Percentiles rank a stretch among this genome's conserved stretches.
Evolutionary conservation across 2,329 filamentous ascomycete genomes (phyloP).

Genomic region (Fusarium nygamai): DNA sequence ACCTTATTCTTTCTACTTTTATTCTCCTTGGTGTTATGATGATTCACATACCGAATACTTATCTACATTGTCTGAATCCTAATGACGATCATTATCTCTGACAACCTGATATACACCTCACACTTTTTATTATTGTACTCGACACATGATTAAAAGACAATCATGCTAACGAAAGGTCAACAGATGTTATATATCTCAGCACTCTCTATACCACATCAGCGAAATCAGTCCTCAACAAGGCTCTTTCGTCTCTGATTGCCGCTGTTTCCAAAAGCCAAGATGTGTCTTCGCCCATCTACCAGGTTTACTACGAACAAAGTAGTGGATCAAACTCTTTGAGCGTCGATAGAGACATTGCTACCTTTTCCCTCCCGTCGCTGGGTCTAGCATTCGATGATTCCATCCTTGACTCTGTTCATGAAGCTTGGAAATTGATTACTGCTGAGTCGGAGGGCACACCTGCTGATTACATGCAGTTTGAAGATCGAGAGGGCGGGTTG

Average conservation of each 20-base stretch:
- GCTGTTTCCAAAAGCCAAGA: slow-evolving; percentile 44
- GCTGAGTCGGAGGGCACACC: slow-evolving; percentile 58
- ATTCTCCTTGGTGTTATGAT: slow-evolving; percentile 74
- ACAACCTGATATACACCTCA: slow-evolving; percentile 78
- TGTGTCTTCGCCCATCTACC: slow-evolving; percentile 55
- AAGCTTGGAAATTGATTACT: slow-evolving; percentile 74
- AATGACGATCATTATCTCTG: slow-evolving; percentile 88
- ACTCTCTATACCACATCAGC: slow-evolving; percentile 51
- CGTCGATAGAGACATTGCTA: slow-evolving; percentile 57
- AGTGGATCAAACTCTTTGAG: slow-evolving; percentile 41
- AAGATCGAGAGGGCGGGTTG: slow-evolving; percentile 73
- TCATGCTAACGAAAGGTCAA: slow-evolving; percentile 46
- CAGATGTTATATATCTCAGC: slow-evolving; percentile 50
- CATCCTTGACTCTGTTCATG: slow-evolving; percentile 71
- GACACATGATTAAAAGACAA: slow-evolving; percentile 6
- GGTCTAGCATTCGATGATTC: slow-evolving; percentile 80
- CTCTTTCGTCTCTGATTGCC: slow-evolving; percentile 55
- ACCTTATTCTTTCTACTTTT: slow-evolving; percentile 28
- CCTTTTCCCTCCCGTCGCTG: slow-evolving; percentile 67
- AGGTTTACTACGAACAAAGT: slow-evolving; percentile 66
- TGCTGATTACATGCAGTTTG: slow-evolving; percentile 78
- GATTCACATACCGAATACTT: slow-evolving; percentile 89
- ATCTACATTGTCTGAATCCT: slow-evolving; percentile 99
- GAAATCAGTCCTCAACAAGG: slow-evolving; percentile 49
- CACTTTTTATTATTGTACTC: slow-evolving; percentile 12